These are phyloP conservation scores for Aegilops sharonensis DNA, from an alignment of 176 grass and related monocot genomes.

Conservation along the genomic window DNA sequence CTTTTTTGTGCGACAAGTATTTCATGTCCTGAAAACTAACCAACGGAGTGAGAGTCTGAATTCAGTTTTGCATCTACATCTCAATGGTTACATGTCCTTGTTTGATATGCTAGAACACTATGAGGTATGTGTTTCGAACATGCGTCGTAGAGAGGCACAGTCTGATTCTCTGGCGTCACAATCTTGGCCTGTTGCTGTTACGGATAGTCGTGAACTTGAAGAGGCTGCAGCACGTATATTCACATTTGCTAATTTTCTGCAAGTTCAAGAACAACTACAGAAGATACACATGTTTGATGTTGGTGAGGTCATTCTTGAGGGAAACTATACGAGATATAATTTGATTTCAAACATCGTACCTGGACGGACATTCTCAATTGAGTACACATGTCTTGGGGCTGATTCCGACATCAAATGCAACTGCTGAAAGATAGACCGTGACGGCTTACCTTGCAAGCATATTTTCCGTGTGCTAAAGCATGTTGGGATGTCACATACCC, in stretches of 20 bases:
- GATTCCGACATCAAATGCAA: background rate
- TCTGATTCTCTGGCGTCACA: background rate
- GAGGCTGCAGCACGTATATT: background rate
- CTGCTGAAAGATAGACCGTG: background rate
- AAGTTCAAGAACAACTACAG: background rate
- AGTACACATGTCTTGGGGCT: background rate
- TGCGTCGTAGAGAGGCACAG: background rate
- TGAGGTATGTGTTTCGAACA: background rate
- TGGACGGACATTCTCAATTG: background rate
- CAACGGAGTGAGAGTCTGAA: background rate
- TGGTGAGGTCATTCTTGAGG: background rate
- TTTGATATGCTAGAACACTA: background rate
- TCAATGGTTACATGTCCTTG: background rate
- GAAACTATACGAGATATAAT: background rate
- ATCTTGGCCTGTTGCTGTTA: background rate
- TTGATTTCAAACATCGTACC: background rate
- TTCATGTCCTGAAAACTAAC: background rate
- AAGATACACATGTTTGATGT: background rate
- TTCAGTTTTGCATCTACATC: background rate
- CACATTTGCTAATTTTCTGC: background rate
- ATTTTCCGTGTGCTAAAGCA: background rate
- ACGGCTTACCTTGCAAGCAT: background rate
- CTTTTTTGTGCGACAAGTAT: background rate
- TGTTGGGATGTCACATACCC: background rate
- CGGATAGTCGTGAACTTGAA: background rate